Base-by-base conservation (phyloP, 352 stramenopile genomes). In the Thalassiosira mediterranea region DNA sequence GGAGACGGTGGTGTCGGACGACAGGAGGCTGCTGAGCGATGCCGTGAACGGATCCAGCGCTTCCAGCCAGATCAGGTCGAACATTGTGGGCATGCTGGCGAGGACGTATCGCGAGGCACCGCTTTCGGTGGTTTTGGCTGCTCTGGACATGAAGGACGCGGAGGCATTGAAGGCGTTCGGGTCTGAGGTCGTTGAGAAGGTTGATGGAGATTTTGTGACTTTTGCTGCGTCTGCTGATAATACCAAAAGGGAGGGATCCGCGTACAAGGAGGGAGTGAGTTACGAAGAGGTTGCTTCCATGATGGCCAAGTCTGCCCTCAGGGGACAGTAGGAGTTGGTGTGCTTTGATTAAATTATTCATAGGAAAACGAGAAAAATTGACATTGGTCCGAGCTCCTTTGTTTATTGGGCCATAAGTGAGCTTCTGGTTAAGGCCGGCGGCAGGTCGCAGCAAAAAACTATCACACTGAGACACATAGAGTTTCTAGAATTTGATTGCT, bases 161-260 rank as follows among this genome's bases (percentile, higher is more conserved):
- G 49, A 29, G 3, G 77, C 80, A 4, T 58, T 70, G 8, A 42
- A 40, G 11, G 53, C 44, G 48, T 65, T 79, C 84, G 57, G 53
- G 51, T 64, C 48, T 56, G 71, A 53, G 56, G n/a, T 81, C 31
- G 70, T 88, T n/a, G 74, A 87, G 56, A 72, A 66, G 38, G 68
- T 88, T 11, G 72, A 72, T 10, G 70, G 28, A 11, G 72, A 79
- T 15, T 53, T 60, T 26, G 80, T 92, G 15, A 49, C 40, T 7
- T 92, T 92, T 79, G 60, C 67, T 21, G 67, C 76, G 1, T 81
- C 62, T n/a, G 49, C 51, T n/a, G 77, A 92, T 15, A 92, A 92
- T 73, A 86, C 73, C 17, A 91, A 90, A 56, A 76, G 84, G 29
- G 38, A 40, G 17, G 56, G 71, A 10, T 73, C 61, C 21, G 71